Base-by-base conservation (phyloP, 2,329 filamentous ascomycete genomes). In the Fusarium solani-melongenae region DNA sequence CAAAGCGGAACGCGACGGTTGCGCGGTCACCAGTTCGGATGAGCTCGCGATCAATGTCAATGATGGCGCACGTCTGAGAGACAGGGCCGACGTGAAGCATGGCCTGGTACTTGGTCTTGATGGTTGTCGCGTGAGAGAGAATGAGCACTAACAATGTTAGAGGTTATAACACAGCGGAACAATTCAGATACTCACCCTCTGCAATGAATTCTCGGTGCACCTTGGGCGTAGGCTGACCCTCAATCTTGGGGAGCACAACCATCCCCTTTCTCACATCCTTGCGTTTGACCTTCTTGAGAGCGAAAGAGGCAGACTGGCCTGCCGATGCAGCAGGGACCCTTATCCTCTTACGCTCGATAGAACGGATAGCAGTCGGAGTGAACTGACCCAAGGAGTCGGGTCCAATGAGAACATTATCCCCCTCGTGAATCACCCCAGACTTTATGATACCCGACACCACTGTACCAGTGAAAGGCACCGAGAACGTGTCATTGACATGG, bases 31-130 rank as follows among this genome's bases (percentile, higher is more conserved):
- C 96, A 0, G 96, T 98, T 9, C 96, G 91, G 74, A 99, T 98
- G 78, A 95, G 96, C 29, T 93, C 93, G n/a, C 96, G 92, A 81
- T 99, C 96, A 74, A 99, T 96, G 79, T 98, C 96, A 78, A 99
- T 97, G 80, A 99, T 98, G 12, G 95, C 92, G 80, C 96, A 99
- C 0, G 96, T 99, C 84, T 99, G 96, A 44, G 93, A 94, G 49
- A 99, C 93, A 0, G 96, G 94, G 0, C 96, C 96, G 6, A 99
- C 95, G 78, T 99, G 96, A 24, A 99, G 88, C 95, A 98, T 99
- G 1, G 96, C 96, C 85, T 99, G 96, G 76, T 99, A 99, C 78
- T 95, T 96, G 1, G 92, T 94, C 83, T 97, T 96, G 82, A 99
- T 99, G 49, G 96, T 99, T 0, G 96, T 99, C 0, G 96, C 95